Evolutionary conservation across 441 rosid genomes (phyloP).

Genomic region (Biscutella auriculata): DNA sequence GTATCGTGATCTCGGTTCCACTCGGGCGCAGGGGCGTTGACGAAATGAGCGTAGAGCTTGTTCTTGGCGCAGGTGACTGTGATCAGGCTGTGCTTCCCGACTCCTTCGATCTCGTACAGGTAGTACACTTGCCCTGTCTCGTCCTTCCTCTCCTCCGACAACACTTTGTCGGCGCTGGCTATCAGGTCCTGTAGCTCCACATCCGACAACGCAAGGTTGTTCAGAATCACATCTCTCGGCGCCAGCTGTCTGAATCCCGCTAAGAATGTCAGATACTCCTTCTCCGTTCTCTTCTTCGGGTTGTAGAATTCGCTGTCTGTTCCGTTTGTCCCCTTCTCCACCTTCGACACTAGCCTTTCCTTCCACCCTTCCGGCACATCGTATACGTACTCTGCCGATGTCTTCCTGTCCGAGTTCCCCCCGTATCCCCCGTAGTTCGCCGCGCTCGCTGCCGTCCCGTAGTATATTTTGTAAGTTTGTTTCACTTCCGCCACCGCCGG

Average conservation of each 20-base stretch:
- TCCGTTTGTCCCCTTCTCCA: conserved; percentile 92
- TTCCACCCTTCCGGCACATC: conserved; percentile 92
- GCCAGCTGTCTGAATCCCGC: conserved; percentile 66
- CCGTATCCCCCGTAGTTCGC: conserved; percentile 87
- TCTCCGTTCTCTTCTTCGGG: conserved; percentile 70
- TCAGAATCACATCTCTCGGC: conserved; percentile 56
- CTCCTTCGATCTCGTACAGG: conserved; percentile 71
- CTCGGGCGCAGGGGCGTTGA: conserved; percentile 69
- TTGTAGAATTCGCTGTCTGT: conserved; percentile 88
- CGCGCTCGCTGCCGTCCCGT: conserved; percentile 91
- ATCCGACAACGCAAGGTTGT: conserved; percentile 73
- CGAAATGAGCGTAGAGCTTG: conserved; percentile 84
- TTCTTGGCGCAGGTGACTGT: conserved; percentile 78
- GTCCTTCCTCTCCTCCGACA: conserved; percentile 56
- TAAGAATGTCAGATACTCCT: conserved; percentile 69
- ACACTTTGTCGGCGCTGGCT: conserved; percentile 53
- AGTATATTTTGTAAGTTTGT: conserved; percentile 44
- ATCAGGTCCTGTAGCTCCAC: conserved; percentile 73
- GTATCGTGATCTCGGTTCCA: conserved; percentile 70
- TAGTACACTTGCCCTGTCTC: conserved; percentile 68
- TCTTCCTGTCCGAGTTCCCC: conserved; percentile 73
- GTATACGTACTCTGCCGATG: conserved; percentile 78
- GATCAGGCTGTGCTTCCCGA: conserved; percentile 62
- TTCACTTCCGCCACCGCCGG: conserved; percentile 25
- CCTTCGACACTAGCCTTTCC: conserved; percentile 73